phyloP scores from a whole-genome alignment of 2,329 filamentous ascomycete species.

The Botrytis squamosa region DNA sequence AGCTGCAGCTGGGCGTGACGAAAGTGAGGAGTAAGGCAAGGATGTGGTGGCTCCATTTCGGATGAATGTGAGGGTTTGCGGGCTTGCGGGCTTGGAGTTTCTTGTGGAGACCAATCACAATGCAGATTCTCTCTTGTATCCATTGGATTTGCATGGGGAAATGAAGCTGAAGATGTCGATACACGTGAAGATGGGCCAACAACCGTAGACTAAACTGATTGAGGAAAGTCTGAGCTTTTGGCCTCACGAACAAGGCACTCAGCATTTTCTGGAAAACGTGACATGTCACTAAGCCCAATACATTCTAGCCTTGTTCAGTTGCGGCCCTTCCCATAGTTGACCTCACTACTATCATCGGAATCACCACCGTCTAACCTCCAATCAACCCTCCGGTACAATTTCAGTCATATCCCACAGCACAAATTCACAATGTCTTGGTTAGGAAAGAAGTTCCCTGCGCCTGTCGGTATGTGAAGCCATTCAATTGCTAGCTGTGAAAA shows the following conservation, averaged over 20 bases:
- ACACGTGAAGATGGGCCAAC: not conserved
- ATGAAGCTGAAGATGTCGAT: not conserved
- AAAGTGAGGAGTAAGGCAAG: constrained; percentile 10
- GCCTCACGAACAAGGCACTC: not conserved
- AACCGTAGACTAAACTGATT: not conserved
- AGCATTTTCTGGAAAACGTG: not conserved
- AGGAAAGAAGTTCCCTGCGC: constrained; percentile 81
- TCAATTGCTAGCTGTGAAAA: constrained; percentile 21
- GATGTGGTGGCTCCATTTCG: constrained; percentile 14
- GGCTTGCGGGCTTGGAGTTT: not conserved
- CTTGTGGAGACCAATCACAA: constrained; percentile 11
- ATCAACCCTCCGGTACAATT: constrained; percentile 39
- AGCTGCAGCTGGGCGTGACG: constrained; percentile 2
- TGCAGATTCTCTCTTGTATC: not conserved
- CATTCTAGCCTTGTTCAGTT: not conserved
- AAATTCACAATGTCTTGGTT: constrained; percentile 70
- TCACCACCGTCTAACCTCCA: constrained; percentile 23
- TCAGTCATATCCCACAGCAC: constrained; percentile 37
- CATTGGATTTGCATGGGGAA: not conserved
- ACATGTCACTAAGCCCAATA: not conserved
- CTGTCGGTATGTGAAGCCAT: constrained; percentile 65
- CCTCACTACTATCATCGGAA: not conserved
- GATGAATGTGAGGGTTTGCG: not conserved
- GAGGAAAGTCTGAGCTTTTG: not conserved
- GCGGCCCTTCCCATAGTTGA: constrained; percentile 10